Percentiles rank a stretch among this genome's conserved stretches.
Conservation (phyloP, 768 basidiomycete genomes). For the Rhizopogon sp. region DNA sequence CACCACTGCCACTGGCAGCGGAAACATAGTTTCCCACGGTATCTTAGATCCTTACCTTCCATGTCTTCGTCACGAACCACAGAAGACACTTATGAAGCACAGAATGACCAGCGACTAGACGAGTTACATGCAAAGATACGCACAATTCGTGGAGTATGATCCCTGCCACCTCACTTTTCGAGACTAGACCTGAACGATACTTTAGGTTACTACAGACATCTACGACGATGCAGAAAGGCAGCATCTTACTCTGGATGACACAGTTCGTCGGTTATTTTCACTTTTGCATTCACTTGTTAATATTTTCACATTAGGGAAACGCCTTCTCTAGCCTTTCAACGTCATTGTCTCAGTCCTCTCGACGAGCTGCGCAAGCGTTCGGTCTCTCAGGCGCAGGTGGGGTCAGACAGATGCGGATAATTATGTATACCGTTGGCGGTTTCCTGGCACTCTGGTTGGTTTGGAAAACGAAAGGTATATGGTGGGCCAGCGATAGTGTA, state of each 20-base stretch:
- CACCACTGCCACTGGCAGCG: no score
- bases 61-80: constrained; percentile 38
- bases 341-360: constrained; percentile 61
- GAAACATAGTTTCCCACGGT: constrained; percentile 15
- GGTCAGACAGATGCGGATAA: constrained; percentile 66
- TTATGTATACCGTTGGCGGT: constrained; percentile 49
- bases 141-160: constrained; percentile 69
- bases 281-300: background rate
- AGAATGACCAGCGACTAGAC: constrained; percentile 82
- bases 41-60: background rate
- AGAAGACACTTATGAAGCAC: constrained; percentile 76
- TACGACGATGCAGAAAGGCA: constrained; percentile 81
- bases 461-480: constrained; percentile 47
- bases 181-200: background rate
- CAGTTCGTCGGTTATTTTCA: constrained; percentile 40
- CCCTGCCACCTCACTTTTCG: background rate
- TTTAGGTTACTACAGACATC: constrained; percentile 83
- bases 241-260: constrained; percentile 71
- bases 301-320: constrained; percentile 41
- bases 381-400: constrained; percentile 57
- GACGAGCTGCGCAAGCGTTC: constrained; percentile 68
- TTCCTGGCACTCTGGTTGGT: constrained; percentile 56
- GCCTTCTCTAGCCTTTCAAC: constrained; percentile 62
- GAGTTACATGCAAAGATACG: constrained; percentile 83
- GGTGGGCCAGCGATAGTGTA: constrained; percentile 22